phyloP scores from a whole-genome alignment of 2,329 filamentous ascomycete species.

The Cladosporium sp. region DNA sequence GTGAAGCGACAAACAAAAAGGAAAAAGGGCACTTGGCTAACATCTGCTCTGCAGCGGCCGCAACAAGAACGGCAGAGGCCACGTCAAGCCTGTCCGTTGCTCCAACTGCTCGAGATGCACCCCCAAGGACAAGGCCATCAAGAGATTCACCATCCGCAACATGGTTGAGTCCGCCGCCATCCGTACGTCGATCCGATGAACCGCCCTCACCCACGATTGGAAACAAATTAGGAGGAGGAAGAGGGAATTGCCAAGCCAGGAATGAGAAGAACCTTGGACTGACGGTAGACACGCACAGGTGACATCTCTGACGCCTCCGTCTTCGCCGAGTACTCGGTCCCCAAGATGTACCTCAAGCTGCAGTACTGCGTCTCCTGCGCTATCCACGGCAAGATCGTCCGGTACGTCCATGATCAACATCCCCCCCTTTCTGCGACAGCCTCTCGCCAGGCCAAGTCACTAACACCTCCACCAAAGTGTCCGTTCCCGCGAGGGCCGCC shows the following conservation, averaged over 20 bases:
- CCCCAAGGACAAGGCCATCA: slow-evolving; percentile 99
- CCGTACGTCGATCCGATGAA: slow-evolving; percentile 67
- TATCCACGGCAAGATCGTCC: slow-evolving; percentile 99
- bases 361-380: slow-evolving; percentile 99
- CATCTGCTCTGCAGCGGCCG: slow-evolving; percentile 65
- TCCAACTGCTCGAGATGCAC: slow-evolving; percentile 79
- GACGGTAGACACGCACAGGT: slow-evolving; percentile 55
- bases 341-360: slow-evolving; percentile 99
- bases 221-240: neutral
- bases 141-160: slow-evolving; percentile 99
- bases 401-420: slow-evolving; percentile 65
- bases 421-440: slow-evolving; percentile 15
- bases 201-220: neutral
- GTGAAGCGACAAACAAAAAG: slow-evolving; percentile 11
- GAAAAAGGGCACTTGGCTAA: slow-evolving; percentile 33
- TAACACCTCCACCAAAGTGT: slow-evolving; percentile 60
- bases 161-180: slow-evolving; percentile 99
- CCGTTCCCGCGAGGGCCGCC: slow-evolving; percentile 91
- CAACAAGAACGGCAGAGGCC: slow-evolving; percentile 99
- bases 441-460: slow-evolving; percentile 13
- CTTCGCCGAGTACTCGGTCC: slow-evolving; percentile 98
- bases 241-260: slow-evolving; percentile 9
- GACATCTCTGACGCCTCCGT: slow-evolving; percentile 99
- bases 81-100: slow-evolving; percentile 98
- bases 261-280: slow-evolving; percentile 14